These are phyloP conservation scores for Nicotiana noctiflora DNA, from an alignment of 257 asterid species.

Conservation along the genomic window DNA sequence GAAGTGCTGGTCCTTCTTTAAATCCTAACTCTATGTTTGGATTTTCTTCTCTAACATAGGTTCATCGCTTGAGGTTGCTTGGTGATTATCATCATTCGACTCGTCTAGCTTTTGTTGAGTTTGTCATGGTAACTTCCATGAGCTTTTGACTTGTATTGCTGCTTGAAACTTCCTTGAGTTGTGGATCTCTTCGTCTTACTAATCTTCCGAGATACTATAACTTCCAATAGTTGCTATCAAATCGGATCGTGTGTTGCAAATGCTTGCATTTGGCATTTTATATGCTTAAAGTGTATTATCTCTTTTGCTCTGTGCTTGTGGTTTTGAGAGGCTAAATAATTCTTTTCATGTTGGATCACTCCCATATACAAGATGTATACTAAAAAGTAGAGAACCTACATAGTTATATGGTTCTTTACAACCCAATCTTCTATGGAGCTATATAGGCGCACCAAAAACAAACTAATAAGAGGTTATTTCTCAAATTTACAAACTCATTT, in stretches of 20 bases:
- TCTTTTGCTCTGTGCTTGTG: background rate
- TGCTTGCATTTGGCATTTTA: background rate
- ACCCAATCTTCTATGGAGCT: background rate
- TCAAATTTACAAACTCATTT: background rate
- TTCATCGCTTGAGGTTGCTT: constrained; percentile 90
- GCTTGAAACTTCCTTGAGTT: background rate
- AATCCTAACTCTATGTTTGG: constrained; percentile 4
- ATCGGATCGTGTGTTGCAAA: background rate
- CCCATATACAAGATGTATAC: background rate
- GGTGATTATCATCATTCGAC: constrained; percentile 95
- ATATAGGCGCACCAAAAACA: background rate
- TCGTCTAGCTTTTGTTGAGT: constrained; percentile 95
- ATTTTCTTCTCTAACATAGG: constrained; percentile 53
- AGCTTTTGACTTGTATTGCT: constrained; percentile 8
- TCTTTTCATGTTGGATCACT: background rate
- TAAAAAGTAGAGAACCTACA: background rate
- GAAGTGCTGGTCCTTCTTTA: background rate
- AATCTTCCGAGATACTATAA: background rate
- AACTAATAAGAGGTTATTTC: background rate
- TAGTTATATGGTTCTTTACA: background rate
- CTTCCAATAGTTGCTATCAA: background rate
- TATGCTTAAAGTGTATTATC: background rate
- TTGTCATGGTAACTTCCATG: constrained; percentile 61
- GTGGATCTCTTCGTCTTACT: background rate
- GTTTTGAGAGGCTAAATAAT: background rate